A percentile compares a stretch with the other conserved stretches of the same genome.
Conservation (phyloP, 805 yeast genomes). For the Yamadazyma ubonensis region DNA sequence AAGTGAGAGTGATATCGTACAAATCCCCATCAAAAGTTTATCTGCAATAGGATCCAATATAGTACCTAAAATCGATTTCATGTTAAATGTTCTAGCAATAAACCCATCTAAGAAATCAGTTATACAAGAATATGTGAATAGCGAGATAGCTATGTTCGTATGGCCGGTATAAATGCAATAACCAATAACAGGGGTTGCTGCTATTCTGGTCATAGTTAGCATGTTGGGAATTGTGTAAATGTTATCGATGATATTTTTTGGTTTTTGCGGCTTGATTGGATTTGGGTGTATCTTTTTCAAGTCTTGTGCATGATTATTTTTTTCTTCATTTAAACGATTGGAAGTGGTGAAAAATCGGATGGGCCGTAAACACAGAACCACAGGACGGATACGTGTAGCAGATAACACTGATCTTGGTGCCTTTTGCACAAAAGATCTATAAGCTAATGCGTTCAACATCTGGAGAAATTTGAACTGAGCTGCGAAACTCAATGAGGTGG, state of each 20-base stretch:
- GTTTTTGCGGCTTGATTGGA: not conserved
- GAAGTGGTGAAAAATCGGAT: not conserved
- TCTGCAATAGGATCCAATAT: conserved; percentile 96
- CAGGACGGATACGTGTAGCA: not conserved
- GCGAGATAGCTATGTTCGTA: conserved; percentile 59
- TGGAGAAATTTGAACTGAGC: not conserved
- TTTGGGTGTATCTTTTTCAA: too few species aligned
- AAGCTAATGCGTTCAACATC: conserved; percentile 5
- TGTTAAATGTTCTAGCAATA: conserved; percentile 77
- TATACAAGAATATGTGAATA: conserved; percentile 81
- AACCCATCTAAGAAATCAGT: conserved; percentile 93
- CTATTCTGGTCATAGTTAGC: conserved; percentile 77
- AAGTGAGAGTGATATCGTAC: conserved; percentile 74
- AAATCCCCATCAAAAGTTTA: conserved; percentile 80
- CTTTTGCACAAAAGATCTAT: not conserved
- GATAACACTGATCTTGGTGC: not conserved
- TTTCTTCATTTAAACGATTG: not conserved
- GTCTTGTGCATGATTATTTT: too few species aligned
- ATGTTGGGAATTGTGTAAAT: conserved; percentile 84
- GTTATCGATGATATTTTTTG: conserved; percentile 10
- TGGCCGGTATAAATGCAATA: conserved; percentile 67
- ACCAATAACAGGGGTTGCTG: conserved; percentile 82
- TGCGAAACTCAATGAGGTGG: conserved; percentile 3
- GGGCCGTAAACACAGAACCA: not conserved
- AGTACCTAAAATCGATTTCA: conserved; percentile 82